Percentiles rank a stretch among this genome's conserved stretches.
Evolutionary conservation across 208 protist species (phyloP).

Genomic region (Sergeia podlipaevii): DNA sequence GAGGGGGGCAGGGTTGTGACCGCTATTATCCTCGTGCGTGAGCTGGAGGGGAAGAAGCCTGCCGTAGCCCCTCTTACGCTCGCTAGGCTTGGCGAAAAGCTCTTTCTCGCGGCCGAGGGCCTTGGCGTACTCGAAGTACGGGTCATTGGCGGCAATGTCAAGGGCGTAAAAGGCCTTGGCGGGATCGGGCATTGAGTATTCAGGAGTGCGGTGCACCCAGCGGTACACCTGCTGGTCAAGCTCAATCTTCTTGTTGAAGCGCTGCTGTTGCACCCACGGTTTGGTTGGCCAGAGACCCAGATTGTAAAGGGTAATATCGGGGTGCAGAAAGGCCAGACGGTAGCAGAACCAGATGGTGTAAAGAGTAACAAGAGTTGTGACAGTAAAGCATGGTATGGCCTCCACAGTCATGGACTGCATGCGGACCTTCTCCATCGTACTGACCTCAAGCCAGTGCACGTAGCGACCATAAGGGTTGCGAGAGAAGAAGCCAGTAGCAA

Average conservation of each 20-base stretch:
- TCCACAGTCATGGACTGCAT: constrained; percentile 53
- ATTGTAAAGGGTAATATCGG: constrained; percentile 86
- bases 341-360: constrained; percentile 73
- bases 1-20: constrained; percentile 58
- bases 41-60: constrained; percentile 51
- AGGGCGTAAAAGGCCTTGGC: constrained; percentile 65
- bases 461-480: constrained; percentile 80
- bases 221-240: constrained; percentile 76
- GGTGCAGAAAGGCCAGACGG: constrained; percentile 75
- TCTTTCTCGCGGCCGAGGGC: constrained; percentile 70
- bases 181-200: constrained; percentile 58
- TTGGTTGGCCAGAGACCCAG: constrained; percentile 74
- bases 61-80: constrained; percentile 41
- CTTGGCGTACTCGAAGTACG: constrained; percentile 77
- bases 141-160: constrained; percentile 64
- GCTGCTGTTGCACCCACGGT: constrained; percentile 79
- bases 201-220: constrained; percentile 77
- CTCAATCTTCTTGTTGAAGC: constrained; percentile 86
- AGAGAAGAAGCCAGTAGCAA: constrained; percentile 68
- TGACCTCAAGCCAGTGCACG: constrained; percentile 88
- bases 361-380: constrained; percentile 32
- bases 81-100: constrained; percentile 33
- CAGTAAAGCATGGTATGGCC: constrained; percentile 46
- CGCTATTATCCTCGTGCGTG: constrained; percentile 47
- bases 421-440: constrained; percentile 79